Conservation (phyloP, 495 filamentous ascomycete genomes). For the Penicillium silybi region DNA sequence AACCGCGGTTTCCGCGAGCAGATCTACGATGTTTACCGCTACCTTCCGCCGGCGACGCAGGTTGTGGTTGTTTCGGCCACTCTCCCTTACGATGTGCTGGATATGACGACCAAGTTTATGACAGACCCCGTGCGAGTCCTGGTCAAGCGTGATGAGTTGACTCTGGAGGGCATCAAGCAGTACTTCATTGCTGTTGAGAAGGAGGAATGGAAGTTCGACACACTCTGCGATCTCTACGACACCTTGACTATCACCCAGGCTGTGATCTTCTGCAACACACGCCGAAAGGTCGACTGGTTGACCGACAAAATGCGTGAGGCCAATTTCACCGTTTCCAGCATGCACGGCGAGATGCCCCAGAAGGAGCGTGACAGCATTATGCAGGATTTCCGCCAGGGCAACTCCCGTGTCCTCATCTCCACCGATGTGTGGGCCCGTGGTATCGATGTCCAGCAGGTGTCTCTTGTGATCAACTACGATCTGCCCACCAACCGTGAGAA, state of each 20-base stretch:
- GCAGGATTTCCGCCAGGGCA: slow-evolving; percentile 97
- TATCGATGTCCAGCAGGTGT: slow-evolving; percentile 99
- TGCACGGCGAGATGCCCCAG: slow-evolving; percentile 99
- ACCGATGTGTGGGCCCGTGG: slow-evolving; percentile 97
- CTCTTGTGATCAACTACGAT: slow-evolving; percentile 99
- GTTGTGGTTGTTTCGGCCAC: slow-evolving; percentile 98
- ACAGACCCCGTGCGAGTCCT: slow-evolving; percentile 96
- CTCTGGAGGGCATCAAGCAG: slow-evolving; percentile 96
- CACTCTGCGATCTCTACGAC: slow-evolving; percentile 98
- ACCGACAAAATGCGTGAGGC: slow-evolving; percentile 98
- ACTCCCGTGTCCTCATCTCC: slow-evolving; percentile 94
- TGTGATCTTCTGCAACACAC: slow-evolving; percentile 99
- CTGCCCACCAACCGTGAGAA: slow-evolving; percentile 98
- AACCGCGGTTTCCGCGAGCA: slow-evolving; percentile 97
- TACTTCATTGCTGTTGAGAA: slow-evolving; percentile 99
- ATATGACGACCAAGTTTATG: slow-evolving; percentile 99
- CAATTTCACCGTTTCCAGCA: slow-evolving; percentile 96
- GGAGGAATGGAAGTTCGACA: slow-evolving; percentile 99
- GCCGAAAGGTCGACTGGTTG: slow-evolving; percentile 98
- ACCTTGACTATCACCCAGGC: slow-evolving; percentile 98
- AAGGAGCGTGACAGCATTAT: slow-evolving; percentile 97
- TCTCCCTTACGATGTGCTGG: slow-evolving; percentile 94
- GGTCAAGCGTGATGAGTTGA: slow-evolving; percentile 99
- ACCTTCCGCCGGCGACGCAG: slow-evolving; percentile 92
- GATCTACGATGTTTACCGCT: slow-evolving; percentile 98